Evolutionary conservation across 371 early-diverging fungal genomes (phyloP).

Genomic region (Apophysomyces elegans): DNA sequence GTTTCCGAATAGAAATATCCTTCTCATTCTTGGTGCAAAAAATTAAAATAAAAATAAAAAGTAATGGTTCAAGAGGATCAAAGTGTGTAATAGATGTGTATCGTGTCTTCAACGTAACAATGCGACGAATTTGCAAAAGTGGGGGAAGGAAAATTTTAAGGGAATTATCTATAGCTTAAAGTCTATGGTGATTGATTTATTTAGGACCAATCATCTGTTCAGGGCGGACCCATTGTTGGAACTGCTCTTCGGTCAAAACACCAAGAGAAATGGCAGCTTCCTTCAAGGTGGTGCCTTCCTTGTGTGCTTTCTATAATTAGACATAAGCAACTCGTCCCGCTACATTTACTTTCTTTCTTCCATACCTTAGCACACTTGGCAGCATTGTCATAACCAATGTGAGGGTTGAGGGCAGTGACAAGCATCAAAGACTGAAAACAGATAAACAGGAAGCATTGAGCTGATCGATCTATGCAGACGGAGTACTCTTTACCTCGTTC

Average conservation of each 20-base stretch:
- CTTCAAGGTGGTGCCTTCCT: constrained; percentile 81
- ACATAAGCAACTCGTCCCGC: constrained; percentile 26
- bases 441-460: not conserved
- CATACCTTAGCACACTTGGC: constrained; percentile 72
- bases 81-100: not conserved
- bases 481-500: constrained; percentile 47
- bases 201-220: constrained; percentile 78
- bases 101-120: constrained; percentile 5
- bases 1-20: not conserved
- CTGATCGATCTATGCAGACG: too few relatives aligned
- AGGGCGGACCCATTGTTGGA: constrained; percentile 85
- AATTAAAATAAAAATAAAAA: too few relatives aligned
- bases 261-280: constrained; percentile 81
- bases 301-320: constrained; percentile 73
- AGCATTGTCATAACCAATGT: constrained; percentile 85
- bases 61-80: not conserved
- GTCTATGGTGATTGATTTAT: not conserved
- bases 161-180: not conserved
- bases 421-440: constrained; percentile 70
- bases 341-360: not conserved
- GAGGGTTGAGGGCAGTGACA: constrained; percentile 88
- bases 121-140: not conserved
- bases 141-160: not conserved
- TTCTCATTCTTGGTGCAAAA: not conserved
- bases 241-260: constrained; percentile 77